Percentiles rank a stretch among this genome's conserved stretches.
These are phyloP conservation scores for Aquilaria yunnanensis DNA, from an alignment of 345 rosid genomes.

Conservation along the genomic window DNA sequence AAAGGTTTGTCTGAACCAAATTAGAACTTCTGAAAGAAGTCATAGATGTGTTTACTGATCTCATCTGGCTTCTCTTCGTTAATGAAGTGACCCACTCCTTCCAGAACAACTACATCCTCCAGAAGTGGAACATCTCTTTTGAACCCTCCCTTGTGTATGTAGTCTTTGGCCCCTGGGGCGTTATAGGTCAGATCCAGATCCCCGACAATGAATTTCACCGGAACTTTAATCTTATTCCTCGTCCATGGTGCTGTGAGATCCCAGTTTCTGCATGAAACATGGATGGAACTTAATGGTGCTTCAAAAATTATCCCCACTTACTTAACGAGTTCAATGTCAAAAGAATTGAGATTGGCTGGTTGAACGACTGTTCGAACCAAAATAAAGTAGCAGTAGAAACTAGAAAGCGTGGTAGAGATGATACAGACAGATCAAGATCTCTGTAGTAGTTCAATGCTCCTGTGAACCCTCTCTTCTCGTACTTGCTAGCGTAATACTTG, in stretches of 20 bases:
- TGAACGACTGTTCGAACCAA: not conserved
- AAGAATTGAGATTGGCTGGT: not conserved
- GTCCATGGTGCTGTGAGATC: conserved; percentile 75
- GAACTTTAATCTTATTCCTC: conserved; percentile 44
- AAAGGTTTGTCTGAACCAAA: not conserved
- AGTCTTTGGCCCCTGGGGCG: conserved; percentile 46
- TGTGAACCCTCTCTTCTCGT: conserved; percentile 61
- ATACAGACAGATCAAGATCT: conserved; percentile 45
- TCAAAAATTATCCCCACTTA: not conserved
- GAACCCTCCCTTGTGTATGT: conserved; percentile 43
- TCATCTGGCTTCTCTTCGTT: conserved; percentile 61
- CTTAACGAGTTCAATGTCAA: no score
- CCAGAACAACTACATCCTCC: conserved; percentile 64
- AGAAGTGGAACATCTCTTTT: conserved; percentile 57
- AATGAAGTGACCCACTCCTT: conserved; percentile 68
- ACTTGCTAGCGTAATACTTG: conserved; percentile 41
- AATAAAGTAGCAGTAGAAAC: not conserved
- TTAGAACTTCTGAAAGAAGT: conserved; percentile 34
- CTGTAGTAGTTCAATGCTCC: conserved; percentile 81
- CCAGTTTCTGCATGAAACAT: conserved; percentile 44
- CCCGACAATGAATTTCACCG: conserved; percentile 69
- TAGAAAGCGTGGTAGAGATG: not conserved
- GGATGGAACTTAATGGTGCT: not conserved
- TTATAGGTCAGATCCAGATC: conserved; percentile 61
- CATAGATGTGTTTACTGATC: conserved; percentile 55